These are phyloP conservation scores for Fusarium metavorans DNA, from an alignment of 2,329 filamentous ascomycete genomes.

Conservation along the genomic window DNA sequence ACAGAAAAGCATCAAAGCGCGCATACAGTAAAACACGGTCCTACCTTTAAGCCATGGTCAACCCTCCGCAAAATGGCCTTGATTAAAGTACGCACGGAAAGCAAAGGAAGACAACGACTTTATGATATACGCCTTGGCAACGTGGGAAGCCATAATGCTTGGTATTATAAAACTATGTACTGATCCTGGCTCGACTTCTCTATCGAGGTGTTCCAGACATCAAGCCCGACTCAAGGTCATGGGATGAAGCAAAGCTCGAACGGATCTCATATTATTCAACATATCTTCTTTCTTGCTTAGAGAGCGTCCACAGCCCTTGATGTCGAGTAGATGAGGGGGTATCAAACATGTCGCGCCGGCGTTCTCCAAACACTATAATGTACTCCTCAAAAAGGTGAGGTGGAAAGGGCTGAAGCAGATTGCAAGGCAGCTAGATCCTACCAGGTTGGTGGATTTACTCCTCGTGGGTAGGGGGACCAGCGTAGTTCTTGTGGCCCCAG, in stretches of 20 bases:
- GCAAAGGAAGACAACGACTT: not conserved
- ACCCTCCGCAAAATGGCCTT: not conserved
- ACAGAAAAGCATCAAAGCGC: too few species aligned
- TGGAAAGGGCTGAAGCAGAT: constrained; percentile 16
- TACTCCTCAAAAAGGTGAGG: constrained; percentile 17
- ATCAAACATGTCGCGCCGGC: constrained; percentile 25
- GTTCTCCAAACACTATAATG: constrained; percentile 9
- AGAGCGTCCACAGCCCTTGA: not conserved
- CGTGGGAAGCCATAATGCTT: not conserved
- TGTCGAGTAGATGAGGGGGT: constrained; percentile 6
- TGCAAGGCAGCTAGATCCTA: constrained; percentile 22
- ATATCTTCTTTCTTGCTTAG: not conserved
- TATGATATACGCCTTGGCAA: not conserved
- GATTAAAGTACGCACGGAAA: not conserved
- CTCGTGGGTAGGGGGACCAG: constrained; percentile 67
- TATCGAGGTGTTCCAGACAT: not conserved
- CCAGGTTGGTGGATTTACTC: constrained; percentile 37
- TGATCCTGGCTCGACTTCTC: not conserved
- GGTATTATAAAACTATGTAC: not conserved
- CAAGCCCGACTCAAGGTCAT: not conserved
- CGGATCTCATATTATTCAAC: not conserved
- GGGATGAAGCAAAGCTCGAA: not conserved
- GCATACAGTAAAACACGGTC: too few species aligned
- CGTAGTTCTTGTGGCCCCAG: constrained; percentile 78
- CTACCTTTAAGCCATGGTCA: too few species aligned